These are phyloP conservation scores for Eurotiales sp. DNA, from an alignment of 2,329 filamentous ascomycete species.

Conservation along the genomic window DNA sequence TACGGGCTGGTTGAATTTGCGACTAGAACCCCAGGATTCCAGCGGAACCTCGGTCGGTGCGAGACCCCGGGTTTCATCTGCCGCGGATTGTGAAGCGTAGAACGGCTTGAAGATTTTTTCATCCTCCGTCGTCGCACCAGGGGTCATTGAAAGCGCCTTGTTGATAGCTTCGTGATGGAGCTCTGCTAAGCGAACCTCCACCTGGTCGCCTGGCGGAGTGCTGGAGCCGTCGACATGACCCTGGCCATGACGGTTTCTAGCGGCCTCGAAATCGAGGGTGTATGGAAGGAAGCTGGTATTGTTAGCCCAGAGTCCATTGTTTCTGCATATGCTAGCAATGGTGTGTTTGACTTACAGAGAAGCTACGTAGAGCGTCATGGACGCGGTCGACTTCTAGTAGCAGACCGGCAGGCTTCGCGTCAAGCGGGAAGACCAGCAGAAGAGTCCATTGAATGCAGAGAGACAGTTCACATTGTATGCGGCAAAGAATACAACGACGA, in stretches of 20 bases:
- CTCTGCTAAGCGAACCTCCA: constrained; percentile 24
- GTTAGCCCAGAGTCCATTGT: background rate
- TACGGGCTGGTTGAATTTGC: constrained; percentile 70
- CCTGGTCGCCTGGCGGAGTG: constrained; percentile 21
- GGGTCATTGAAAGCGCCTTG: constrained; percentile 28
- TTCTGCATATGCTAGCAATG: background rate
- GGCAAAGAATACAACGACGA: background rate
- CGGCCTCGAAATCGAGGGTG: constrained; percentile 32
- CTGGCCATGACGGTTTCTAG: constrained; percentile 21
- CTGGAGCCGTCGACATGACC: constrained; percentile 23
- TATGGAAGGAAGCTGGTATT: constrained; percentile 32
- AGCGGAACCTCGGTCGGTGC: constrained; percentile 64
- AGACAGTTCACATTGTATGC: background rate
- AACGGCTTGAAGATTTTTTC: constrained; percentile 36
- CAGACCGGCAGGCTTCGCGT: background rate
- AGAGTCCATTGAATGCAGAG: background rate
- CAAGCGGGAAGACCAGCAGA: background rate
- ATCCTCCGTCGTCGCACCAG: constrained; percentile 36
- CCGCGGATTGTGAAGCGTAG: constrained; percentile 25
- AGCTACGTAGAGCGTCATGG: constrained; percentile 34
- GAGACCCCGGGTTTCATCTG: constrained; percentile 29
- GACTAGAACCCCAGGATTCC: constrained; percentile 67
- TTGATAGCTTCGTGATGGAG: constrained; percentile 17
- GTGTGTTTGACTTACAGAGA: constrained; percentile 30
- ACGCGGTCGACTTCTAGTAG: background rate